Conservation (phyloP, 805 yeast species). For the Wickerhamomyces chaumierensis region DNA sequence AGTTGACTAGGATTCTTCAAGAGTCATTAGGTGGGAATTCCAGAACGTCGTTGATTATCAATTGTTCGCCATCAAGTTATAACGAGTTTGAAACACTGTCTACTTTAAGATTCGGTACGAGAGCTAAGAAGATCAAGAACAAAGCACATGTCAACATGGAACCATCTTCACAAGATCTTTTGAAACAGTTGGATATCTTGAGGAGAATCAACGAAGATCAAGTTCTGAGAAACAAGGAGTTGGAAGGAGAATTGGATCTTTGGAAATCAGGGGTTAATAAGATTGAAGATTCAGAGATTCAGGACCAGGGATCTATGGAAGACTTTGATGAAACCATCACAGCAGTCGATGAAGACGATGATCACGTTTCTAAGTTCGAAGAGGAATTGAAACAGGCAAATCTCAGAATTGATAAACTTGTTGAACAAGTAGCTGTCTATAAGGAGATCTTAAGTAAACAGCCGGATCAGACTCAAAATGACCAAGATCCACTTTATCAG, state of each 20-base stretch:
- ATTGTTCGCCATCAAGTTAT: conserved; percentile 52
- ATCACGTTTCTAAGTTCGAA: no score
- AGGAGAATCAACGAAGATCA: conserved; percentile 10
- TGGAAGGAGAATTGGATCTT: conserved; percentile 14
- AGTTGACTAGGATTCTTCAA: conserved; percentile 65
- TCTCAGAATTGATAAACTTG: conserved; percentile 1
- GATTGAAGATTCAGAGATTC: background rate
- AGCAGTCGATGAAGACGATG: background rate
- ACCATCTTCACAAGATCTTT: conserved; percentile 14
- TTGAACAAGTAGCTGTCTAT: conserved; percentile 8
- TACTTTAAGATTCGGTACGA: conserved; percentile 60
- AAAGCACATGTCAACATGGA: conserved; percentile 44
- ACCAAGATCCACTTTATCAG: background rate
- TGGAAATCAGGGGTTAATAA: conserved; percentile 13
- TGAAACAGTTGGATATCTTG: conserved; percentile 13
- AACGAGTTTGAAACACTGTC: conserved; percentile 59
- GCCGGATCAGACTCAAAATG: conserved; percentile 5
- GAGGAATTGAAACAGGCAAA: background rate
- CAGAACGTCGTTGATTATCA: conserved; percentile 60
- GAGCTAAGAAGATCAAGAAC: conserved; percentile 62
- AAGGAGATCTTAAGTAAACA: conserved; percentile 6
- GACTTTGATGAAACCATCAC: background rate
- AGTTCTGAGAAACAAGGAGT: conserved; percentile 7
- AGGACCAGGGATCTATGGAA: background rate
- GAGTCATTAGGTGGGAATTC: conserved; percentile 80